A percentile compares a stretch with the other conserved stretches of the same genome.
Conservation (phyloP, 2,329 filamentous ascomycete species). For the Clonostachys sp. region DNA sequence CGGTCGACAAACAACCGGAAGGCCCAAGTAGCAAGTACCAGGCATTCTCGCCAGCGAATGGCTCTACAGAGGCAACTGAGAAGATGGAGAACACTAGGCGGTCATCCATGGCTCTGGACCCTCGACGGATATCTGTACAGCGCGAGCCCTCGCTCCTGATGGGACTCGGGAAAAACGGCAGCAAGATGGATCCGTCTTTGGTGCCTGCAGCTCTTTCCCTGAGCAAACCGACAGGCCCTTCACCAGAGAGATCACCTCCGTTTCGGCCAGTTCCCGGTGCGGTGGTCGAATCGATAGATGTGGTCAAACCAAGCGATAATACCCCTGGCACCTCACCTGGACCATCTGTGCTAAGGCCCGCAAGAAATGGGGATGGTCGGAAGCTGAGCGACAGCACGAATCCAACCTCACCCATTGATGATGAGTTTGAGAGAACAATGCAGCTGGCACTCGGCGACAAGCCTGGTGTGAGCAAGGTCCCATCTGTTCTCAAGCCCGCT, state of each 20-base stretch:
- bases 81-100: neutral
- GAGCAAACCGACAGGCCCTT: conserved; percentile 1
- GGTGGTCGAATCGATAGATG: too few species aligned
- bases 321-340: neutral
- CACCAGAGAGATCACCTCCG: too few species aligned
- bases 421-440: neutral
- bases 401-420: neutral
- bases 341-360: neutral
- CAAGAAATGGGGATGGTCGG: conserved; percentile 1
- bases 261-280: too few species aligned
- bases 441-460: neutral
- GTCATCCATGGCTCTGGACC: neutral
- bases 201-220: conserved; percentile 1
- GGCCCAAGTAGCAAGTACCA: too few species aligned
- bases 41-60: too few species aligned
- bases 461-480: conserved; percentile 5
- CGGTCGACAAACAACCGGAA: too few species aligned
- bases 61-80: neutral
- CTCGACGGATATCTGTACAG: neutral
- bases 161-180: neutral
- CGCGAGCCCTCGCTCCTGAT: conserved; percentile 1
- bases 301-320: too few species aligned
- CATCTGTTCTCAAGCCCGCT: conserved; percentile 7
- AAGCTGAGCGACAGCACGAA: neutral
- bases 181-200: neutral